A percentile compares a stretch with the other conserved stretches of the same genome.
Conservation (phyloP, 306 rosid genomes). For the Pterocarpus macrocarpus region DNA sequence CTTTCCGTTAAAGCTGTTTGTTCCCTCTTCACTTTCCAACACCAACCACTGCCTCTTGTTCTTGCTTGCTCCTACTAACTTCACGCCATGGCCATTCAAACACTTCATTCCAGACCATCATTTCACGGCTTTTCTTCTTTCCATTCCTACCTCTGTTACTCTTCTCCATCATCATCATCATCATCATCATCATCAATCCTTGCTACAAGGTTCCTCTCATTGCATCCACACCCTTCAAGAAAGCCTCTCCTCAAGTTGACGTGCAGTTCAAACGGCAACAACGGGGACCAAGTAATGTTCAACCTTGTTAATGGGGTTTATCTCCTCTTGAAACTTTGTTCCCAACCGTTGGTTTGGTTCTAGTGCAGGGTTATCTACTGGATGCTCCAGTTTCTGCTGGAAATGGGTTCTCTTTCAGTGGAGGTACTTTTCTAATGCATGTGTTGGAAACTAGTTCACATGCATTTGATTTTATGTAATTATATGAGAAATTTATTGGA, state of each 20-base stretch:
- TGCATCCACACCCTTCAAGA: conserved; percentile 37
- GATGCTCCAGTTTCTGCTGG: conserved; percentile 85
- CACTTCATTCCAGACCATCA: conserved; percentile 26
- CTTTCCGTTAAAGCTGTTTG: conserved; percentile 3
- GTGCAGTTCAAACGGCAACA: conserved; percentile 60
- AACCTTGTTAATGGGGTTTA: conserved; percentile 4
- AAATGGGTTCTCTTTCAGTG: conserved; percentile 90
- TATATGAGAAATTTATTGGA: conserved; percentile 31
- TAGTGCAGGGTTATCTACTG: conserved; percentile 71
- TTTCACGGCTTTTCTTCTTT: conserved; percentile 51
- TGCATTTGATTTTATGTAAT: background rate
- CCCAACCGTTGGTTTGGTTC: conserved; percentile 1
- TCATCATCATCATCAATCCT: conserved; percentile 40
- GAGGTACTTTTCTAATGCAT: conserved; percentile 59
- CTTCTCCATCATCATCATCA: conserved; percentile 49
- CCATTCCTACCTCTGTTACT: conserved; percentile 42
- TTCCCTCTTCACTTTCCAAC: conserved; percentile 12
- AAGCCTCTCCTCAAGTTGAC: conserved; percentile 52
- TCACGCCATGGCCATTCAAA: conserved; percentile 48
- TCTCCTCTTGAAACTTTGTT: conserved; percentile 7
- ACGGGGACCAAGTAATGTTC: conserved; percentile 54
- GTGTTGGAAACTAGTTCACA: background rate
- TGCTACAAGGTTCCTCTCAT: conserved; percentile 37
- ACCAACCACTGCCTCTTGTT: background rate
- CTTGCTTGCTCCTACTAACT: background rate